These are phyloP conservation scores for Vicia sativa DNA, from an alignment of 306 rosid genomes.

Conservation along the genomic window DNA sequence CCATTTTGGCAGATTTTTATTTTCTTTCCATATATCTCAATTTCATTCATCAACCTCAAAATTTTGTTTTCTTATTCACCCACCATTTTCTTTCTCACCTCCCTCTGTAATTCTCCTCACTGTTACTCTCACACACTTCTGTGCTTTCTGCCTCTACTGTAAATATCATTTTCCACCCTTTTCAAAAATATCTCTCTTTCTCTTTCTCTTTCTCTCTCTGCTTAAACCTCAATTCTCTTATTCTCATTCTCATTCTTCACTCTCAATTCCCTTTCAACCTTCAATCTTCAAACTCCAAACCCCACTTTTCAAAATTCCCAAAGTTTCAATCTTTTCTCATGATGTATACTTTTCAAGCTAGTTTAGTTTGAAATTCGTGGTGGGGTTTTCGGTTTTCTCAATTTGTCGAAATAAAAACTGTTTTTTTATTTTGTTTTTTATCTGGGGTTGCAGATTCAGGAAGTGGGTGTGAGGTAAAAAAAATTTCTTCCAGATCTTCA, in stretches of 20 bases:
- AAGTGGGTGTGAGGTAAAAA: conserved; percentile 63
- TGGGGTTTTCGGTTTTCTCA: conserved; percentile 49
- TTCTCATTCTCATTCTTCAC: conserved; percentile 37
- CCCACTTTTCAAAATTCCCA: conserved; percentile 16
- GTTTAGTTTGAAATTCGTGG: conserved; percentile 33
- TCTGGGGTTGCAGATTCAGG: conserved; percentile 44
- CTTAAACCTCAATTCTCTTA: conserved; percentile 44
- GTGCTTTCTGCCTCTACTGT: conserved; percentile 28
- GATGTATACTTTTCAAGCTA: conserved; percentile 28
- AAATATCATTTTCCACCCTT: conserved; percentile 50
- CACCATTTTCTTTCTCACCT: background rate
- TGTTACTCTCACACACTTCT: conserved; percentile 29
- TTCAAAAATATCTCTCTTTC: conserved; percentile 34
- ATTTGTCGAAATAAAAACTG: conserved; percentile 62
- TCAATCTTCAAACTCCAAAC: conserved; percentile 21
- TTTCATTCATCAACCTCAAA: background rate
- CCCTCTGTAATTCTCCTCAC: conserved; percentile 39
- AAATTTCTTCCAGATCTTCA: conserved; percentile 57
- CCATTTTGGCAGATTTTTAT: conserved; percentile 13
- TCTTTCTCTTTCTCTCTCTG: conserved; percentile 12
- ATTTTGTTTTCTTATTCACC: background rate
- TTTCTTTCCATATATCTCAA: background rate
- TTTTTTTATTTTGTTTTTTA: conserved; percentile 13
- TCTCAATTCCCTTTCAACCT: conserved; percentile 40
- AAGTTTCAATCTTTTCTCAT: conserved; percentile 29